Conservation (phyloP, 352 stramenopile genomes). For the Phytopythium mirpurense region DNA sequence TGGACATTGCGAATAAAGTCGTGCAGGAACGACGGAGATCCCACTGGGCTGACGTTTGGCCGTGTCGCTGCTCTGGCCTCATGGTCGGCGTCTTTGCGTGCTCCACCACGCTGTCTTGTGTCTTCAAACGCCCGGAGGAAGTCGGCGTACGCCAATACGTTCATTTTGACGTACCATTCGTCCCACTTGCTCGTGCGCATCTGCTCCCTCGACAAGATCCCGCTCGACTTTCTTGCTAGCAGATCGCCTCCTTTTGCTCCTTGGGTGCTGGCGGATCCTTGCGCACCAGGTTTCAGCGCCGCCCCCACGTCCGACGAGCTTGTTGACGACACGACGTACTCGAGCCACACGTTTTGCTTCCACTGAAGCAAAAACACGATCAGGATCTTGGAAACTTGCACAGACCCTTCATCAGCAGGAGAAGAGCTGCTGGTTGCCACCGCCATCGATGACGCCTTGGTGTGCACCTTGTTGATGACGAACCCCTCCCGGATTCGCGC, state of each 20-base stretch:
- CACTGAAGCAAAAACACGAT: constrained; percentile 84
- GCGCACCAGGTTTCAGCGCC: not conserved
- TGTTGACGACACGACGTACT: constrained; percentile 80
- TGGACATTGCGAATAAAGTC: constrained; percentile 84
- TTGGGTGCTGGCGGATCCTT: constrained; percentile 18
- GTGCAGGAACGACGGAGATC: constrained; percentile 52
- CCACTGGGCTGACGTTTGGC: constrained; percentile 6
- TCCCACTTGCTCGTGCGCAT: constrained; percentile 34
- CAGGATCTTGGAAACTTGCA: constrained; percentile 58
- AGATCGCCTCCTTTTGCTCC: constrained; percentile 12
- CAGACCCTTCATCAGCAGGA: not conserved
- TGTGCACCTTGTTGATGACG: constrained; percentile 71
- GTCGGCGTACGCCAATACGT: constrained; percentile 73
- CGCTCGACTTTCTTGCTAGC: constrained; percentile 15
- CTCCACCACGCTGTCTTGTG: constrained; percentile 23
- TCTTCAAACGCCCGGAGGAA: constrained; percentile 84
- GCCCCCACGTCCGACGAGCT: constrained; percentile 14
- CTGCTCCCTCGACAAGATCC: constrained; percentile 36
- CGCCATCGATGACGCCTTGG: constrained; percentile 26
- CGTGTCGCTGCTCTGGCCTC: constrained; percentile 1
- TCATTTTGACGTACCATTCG: constrained; percentile 86
- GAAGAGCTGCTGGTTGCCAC: not conserved
- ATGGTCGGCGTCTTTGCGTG: constrained; percentile 5
- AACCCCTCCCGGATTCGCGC: constrained; percentile 81
- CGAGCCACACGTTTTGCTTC: constrained; percentile 87